Base-by-base conservation (phyloP, 2,329 filamentous ascomycete species). In the Fusarium chaquense region DNA sequence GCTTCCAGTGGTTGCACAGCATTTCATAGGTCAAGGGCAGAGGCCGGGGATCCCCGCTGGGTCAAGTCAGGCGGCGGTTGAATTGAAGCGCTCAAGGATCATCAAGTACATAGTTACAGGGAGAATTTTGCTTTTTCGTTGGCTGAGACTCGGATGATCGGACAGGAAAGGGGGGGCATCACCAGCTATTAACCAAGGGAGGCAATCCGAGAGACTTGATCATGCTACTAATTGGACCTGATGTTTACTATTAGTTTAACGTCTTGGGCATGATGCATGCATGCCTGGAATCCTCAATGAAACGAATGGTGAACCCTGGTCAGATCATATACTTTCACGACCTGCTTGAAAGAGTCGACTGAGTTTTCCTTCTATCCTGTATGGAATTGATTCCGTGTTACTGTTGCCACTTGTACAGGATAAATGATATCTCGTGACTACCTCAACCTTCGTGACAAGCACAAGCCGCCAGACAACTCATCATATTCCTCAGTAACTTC, bases 31-130 rank as follows among this genome's bases (percentile, higher is more conserved):
- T 40, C 35, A 52, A 28, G 36, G 13, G 20, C 46, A 33, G 12
- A 72, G 71, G 59, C 53, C 59, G 44, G 58, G 55, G 58, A 52
- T 41, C 49, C 49, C 49, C 49, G 49, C 49, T 36, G 53, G 44
- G 62, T 40, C n/a, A 59, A 72, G 72, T 74, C 72, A 73, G 71
- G 71, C 71, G 71, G 71, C 71, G 72, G 72, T 71, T 73, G 72
- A 69, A 74, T 70, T 70, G 36, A 68, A 73, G 72, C 64, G 58
- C 73, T 62, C 71, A 71, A 55, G 57, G 58, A 69, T 72, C 36
- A 18, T 38, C 47, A 20, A 28, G 35, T 18, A 58, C 69, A 72
- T 26, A 20, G 20, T 20, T 20, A 58, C 69, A 72, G 66, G 53
- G 33, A 45, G 49, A 35, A 30, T 36, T 58, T 46, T 58, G 43